Percentiles rank a stretch among this genome's conserved stretches.
Evolutionary conservation across 2,329 filamentous ascomycete genomes (phyloP).

Genomic region (Ophiostoma angusticollis): DNA sequence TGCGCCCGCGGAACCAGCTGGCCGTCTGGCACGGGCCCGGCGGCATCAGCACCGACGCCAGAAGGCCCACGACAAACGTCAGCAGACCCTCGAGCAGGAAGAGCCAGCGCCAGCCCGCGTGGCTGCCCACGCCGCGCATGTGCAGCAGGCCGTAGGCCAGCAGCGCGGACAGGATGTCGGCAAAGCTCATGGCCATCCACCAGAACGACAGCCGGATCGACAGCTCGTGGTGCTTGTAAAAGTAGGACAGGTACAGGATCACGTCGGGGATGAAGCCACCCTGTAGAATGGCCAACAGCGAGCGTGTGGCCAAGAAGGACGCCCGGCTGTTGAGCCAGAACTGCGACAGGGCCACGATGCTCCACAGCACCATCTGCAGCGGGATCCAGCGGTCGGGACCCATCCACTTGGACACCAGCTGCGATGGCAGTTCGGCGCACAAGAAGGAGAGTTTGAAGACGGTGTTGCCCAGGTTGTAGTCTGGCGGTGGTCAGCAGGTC

Average conservation of each 20-base stretch:
- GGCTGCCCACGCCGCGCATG: slow-evolving; percentile 24
- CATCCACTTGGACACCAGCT: slow-evolving; percentile 45
- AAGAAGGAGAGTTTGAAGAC: slow-evolving; percentile 38
- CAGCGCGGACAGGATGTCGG: slow-evolving; percentile 27
- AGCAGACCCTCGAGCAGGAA: slow-evolving; percentile 42
- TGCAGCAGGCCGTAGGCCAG: slow-evolving; percentile 28
- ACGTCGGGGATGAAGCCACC: slow-evolving; percentile 35
- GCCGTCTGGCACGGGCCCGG: slow-evolving; percentile 36
- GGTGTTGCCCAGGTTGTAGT: slow-evolving; percentile 36
- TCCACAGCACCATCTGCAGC: slow-evolving; percentile 43
- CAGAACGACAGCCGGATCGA: slow-evolving; percentile 28
- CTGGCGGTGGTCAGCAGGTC: slow-evolving; percentile 11
- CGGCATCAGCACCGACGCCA: slow-evolving; percentile 43
- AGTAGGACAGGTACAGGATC: slow-evolving; percentile 31
- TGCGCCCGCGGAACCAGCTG: slow-evolving; percentile 38
- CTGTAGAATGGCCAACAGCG: slow-evolving; percentile 29
- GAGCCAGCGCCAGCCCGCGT: slow-evolving; percentile 34
- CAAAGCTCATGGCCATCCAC: slow-evolving; percentile 28
- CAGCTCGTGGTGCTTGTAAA: slow-evolving; percentile 29
- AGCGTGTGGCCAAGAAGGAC: slow-evolving; percentile 27
- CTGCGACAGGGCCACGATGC: slow-evolving; percentile 37
- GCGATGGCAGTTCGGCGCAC: slow-evolving; percentile 46
- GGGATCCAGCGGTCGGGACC: slow-evolving; percentile 50
- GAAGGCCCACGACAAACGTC: slow-evolving; percentile 35
- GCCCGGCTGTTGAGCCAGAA: slow-evolving; percentile 26